Evolutionary conservation across 495 filamentous ascomycete species (phyloP), one percentile per base, ranked within the genome.

Genomic region (Trichoderma asperelloides): DNA sequence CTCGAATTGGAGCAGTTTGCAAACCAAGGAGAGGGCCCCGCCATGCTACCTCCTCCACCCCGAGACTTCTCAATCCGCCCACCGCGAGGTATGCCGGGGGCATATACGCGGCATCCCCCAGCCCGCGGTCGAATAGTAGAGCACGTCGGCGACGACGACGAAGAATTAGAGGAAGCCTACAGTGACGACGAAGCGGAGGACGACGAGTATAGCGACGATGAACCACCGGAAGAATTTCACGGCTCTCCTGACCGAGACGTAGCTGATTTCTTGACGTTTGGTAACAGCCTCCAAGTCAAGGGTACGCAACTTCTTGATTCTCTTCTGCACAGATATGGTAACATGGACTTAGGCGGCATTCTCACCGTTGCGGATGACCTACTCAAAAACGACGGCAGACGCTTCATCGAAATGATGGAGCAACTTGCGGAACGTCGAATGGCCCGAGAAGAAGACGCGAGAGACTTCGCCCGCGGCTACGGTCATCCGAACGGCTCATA

Each of bases 331-430:
- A 74, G 69, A 78, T 74, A 71, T 77, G 73, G 77, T 75, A 71
- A 70, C 69, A 68, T 68, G 70, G 71, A 69, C 70, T 68, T 81
- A 97, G 93, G 95, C 80, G 96, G 96, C 69, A 97, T 98, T 74
- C 88, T 99, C 73, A 99, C 95, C 66, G 96, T 99, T 71, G 95
- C 95, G 73, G 95, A 99, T 79, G 95, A 99, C 78, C 83, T 99
- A 64, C 84, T 99, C 40, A 97, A 98, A 77, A 99, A 99, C 76
- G 95, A 99, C 75, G 95, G 95, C 74, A 96, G 96, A 77, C 96
- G 97, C 74, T 99, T 99, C 81, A 99, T 99, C 77, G 95, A 99
- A 77, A 98, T 99, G 95, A 99, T 99, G 96, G 95, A 99, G 75
- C 93, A 97, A 76, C 85, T 99, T 71, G 96, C 95, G 13, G 96